These are phyloP conservation scores for Teratosphaeria gauchensis DNA, from an alignment of 2,329 filamentous ascomycete genomes.

Conservation along the genomic window DNA sequence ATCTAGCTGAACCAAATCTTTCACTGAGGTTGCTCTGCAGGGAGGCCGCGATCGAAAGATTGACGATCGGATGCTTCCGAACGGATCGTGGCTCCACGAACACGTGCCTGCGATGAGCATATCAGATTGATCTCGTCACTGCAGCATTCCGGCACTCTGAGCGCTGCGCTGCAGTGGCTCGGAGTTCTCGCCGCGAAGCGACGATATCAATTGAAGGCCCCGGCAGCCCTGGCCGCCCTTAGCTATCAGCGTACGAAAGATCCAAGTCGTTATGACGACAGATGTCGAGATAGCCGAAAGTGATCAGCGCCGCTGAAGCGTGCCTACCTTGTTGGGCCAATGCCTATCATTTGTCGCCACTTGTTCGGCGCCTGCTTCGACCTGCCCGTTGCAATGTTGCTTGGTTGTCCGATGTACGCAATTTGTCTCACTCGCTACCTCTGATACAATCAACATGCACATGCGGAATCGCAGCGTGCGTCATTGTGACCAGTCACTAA, in stretches of 20 bases:
- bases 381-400: background rate
- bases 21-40: no score
- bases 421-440: background rate
- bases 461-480: background rate
- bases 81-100: no score
- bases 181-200: background rate
- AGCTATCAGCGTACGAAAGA: background rate
- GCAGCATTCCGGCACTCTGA: background rate
- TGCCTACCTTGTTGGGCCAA: background rate
- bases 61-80: background rate
- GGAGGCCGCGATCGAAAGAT: background rate
- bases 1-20: no score
- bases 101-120: background rate
- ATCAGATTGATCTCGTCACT: background rate
- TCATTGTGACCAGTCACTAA: background rate
- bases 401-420: background rate
- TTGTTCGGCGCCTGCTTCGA: background rate
- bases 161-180: background rate
- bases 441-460: background rate
- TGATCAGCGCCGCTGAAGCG: background rate
- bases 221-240: no score
- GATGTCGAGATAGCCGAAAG: background rate
- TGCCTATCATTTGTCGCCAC: background rate
- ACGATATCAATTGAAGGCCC: background rate
- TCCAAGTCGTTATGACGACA: background rate